Evolutionary conservation across 2,329 filamentous ascomycete species (phyloP), one percentile per base, ranked within the genome.

Genomic region (Trichoderma citrinoviride): DNA sequence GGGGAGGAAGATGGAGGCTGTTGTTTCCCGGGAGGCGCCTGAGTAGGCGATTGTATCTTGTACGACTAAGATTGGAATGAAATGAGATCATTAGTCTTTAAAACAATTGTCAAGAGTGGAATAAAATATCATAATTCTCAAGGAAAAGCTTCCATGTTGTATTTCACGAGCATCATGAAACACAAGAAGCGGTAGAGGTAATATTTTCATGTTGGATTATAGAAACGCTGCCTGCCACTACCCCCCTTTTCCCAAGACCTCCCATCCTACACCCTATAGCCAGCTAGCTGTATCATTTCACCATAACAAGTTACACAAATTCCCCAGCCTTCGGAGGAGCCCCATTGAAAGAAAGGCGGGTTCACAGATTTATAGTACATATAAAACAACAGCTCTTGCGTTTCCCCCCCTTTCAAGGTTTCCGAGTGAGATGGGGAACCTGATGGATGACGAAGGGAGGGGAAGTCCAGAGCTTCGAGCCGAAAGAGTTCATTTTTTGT

Each of bases 1-100:
- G 79, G 93, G 93, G 2, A 87, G 88, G 71, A 86, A 85, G 69
- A 85, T 86, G 67, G 83, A 82, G 68, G 72, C 70, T 55, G 74
- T 71, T 19, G 74, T 76, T n/a, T 65, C 75, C 21, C 72, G 74
- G 10, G 72, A 76, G 53, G 70, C 69, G 49, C 74, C 74, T 10
- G 70, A 66, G 49, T 66, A 60, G 64, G 33, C 33, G 40, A 57
- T 25, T 54, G 49, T 12, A n/a, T 21, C 7, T n/a, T 52, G 46
- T 61, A 61, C 12, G 29, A 43, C 17, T 15, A 52, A 52, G 17
- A 27, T 21, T 37, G 33, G 4, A 8, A 61, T 44, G 53, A n/a
- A 14, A 44, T 37, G 33, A 37, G 37, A 33, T 44, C n/a, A 44
- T 23, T 7, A 3, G 7, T 61, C 33, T 52, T 50, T 8, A 53